These are phyloP conservation scores for Metschnikowia koreensis DNA, from an alignment of 805 yeast genomes.

Conservation along the genomic window DNA sequence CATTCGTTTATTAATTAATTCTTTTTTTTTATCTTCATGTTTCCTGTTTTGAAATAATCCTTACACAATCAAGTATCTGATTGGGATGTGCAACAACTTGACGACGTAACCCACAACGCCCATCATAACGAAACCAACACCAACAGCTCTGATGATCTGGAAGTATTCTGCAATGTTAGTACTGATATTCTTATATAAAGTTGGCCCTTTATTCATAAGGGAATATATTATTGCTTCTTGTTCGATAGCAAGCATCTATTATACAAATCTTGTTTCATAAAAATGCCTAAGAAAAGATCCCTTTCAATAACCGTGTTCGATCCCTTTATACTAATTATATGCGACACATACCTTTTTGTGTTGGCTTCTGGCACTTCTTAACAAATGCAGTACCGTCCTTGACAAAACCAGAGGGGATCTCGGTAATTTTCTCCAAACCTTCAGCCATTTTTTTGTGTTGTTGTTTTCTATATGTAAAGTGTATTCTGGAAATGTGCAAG, in stretches of 20 bases:
- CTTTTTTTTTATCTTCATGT: background rate
- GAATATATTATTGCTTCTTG: background rate
- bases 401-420: slow-evolving; percentile 86
- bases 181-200: background rate
- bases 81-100: slow-evolving; percentile 92
- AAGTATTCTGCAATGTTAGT: slow-evolving; percentile 63
- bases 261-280: no score
- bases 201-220: no score
- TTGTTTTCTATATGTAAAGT: background rate
- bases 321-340: background rate
- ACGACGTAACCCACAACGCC: slow-evolving; percentile 96
- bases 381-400: slow-evolving; percentile 89
- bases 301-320: background rate
- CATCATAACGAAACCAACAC: slow-evolving; percentile 95
- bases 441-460: slow-evolving; percentile 41
- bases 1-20: background rate
- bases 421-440: slow-evolving; percentile 73
- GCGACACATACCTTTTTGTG: slow-evolving; percentile 58
- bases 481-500: background rate
- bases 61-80: slow-evolving; percentile 91
- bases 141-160: slow-evolving; percentile 90
- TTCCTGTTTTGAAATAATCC: background rate
- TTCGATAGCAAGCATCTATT: no score
- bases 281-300: no score
- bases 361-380: slow-evolving; percentile 91